These are phyloP conservation scores for Macroventuria anomochaeta DNA, from an alignment of 2,329 filamentous ascomycete genomes.

Conservation along the genomic window DNA sequence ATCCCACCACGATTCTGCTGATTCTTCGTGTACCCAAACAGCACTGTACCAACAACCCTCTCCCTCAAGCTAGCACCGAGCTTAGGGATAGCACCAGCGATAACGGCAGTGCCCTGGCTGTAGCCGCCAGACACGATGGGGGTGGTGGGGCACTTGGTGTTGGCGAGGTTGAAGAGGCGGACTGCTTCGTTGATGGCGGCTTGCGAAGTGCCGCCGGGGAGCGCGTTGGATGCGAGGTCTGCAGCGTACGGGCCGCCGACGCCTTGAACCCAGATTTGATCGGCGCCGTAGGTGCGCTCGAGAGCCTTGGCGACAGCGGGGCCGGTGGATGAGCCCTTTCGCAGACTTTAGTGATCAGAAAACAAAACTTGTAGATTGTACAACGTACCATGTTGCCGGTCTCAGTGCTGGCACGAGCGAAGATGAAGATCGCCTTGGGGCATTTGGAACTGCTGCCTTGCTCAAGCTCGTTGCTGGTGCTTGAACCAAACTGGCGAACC, in stretches of 20 bases:
- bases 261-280: slow-evolving; percentile 38
- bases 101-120: slow-evolving; percentile 51
- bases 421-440: slow-evolving; percentile 39
- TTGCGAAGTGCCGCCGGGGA: slow-evolving; percentile 39
- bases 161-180: slow-evolving; percentile 46
- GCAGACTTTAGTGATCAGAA: too few relatives aligned
- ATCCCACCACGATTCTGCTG: slow-evolving; percentile 47
- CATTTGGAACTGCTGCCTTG: slow-evolving; percentile 25
- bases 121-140: slow-evolving; percentile 51
- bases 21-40: slow-evolving; percentile 53
- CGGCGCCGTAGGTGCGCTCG: slow-evolving; percentile 30
- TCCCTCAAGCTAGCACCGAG: slow-evolving; percentile 34
- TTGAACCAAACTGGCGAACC: slow-evolving; percentile 21
- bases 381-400: slow-evolving; percentile 36
- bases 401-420: slow-evolving; percentile 35
- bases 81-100: slow-evolving; percentile 43
- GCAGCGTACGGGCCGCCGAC: slow-evolving; percentile 49
- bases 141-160: slow-evolving; percentile 48
- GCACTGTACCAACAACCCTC: slow-evolving; percentile 48
- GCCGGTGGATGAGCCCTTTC: slow-evolving; percentile 32
- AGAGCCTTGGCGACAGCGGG: slow-evolving; percentile 30
- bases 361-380: too few relatives aligned
- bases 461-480: slow-evolving; percentile 31
- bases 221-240: slow-evolving; percentile 42
- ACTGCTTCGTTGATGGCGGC: slow-evolving; percentile 45